phyloP scores from a whole-genome alignment of 306 rosid genomes.

The Malus sylvestris region DNA sequence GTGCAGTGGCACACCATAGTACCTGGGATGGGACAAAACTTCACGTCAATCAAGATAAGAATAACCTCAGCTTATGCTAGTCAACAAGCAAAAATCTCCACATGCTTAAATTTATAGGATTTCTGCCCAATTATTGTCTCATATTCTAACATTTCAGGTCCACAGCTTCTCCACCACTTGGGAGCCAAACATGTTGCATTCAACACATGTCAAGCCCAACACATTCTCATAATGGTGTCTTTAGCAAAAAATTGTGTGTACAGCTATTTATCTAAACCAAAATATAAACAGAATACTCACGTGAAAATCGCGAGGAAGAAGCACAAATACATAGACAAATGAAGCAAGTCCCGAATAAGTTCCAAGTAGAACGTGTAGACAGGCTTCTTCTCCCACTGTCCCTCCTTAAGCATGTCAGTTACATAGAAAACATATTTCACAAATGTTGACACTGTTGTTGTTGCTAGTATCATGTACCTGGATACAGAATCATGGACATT shows the following conservation, averaged over 20 bases:
- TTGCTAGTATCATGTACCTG: constrained; percentile 99
- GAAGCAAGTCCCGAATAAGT: constrained; percentile 92
- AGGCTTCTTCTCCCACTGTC: constrained; percentile 97
- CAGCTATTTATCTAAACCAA: background rate
- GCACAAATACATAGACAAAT: constrained; percentile 91
- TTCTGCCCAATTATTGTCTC: background rate
- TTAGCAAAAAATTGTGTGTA: background rate
- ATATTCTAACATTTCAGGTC: background rate
- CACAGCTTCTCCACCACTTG: background rate
- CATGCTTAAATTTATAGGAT: background rate
- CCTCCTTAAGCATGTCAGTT: constrained; percentile 92
- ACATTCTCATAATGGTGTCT: background rate
- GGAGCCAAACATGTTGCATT: background rate
- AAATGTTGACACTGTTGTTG: constrained; percentile 82
- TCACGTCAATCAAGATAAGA: constrained; percentile 10
- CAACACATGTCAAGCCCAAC: background rate
- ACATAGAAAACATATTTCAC: constrained; percentile 90
- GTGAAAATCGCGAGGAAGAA: constrained; percentile 89
- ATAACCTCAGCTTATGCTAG: background rate
- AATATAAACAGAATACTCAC: constrained; percentile 46
- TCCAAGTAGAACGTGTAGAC: constrained; percentile 96
- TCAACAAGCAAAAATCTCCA: background rate
- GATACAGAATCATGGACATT: constrained; percentile 17
- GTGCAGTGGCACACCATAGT: constrained; percentile 94
- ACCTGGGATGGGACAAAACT: constrained; percentile 37